These are phyloP conservation scores for Alternaria sp. DNA, from an alignment of 2,329 filamentous ascomycete genomes.

Conservation along the genomic window DNA sequence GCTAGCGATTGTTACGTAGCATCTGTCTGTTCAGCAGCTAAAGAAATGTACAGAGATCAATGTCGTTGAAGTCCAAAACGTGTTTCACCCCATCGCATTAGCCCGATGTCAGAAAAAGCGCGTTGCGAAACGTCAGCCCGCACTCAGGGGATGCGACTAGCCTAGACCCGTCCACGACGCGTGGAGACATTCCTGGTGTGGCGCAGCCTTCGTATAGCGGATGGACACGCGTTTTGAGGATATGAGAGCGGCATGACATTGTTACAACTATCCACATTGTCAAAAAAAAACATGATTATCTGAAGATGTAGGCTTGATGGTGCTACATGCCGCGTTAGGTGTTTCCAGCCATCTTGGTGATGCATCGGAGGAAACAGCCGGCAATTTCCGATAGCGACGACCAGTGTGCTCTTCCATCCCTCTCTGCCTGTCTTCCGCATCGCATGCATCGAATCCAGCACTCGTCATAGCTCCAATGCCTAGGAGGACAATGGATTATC, in stretches of 20 bases:
- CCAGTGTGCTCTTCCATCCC: too few species aligned
- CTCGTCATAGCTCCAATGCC: not conserved
- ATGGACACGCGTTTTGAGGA: slow-evolving; percentile 19
- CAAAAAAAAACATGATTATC: not conserved
- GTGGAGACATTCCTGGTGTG: slow-evolving; percentile 16
- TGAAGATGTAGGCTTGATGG: not conserved
- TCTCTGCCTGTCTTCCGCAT: not conserved
- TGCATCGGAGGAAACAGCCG: slow-evolving; percentile 1
- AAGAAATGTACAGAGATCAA: slow-evolving; percentile 3
- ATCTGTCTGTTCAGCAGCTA: slow-evolving; percentile 14
- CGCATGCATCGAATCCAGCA: not conserved
- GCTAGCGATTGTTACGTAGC: slow-evolving; percentile 22
- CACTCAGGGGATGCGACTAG: slow-evolving; percentile 23
- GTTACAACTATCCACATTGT: too few species aligned
- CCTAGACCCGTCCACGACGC: slow-evolving; percentile 15
- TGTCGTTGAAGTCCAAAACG: not conserved
- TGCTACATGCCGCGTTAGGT: not conserved
- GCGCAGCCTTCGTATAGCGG: slow-evolving; percentile 9
- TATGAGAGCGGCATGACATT: not conserved
- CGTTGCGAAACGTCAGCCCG: slow-evolving; percentile 10
- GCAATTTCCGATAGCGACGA: not conserved
- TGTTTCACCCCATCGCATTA: slow-evolving; percentile 18
- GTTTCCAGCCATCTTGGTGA: slow-evolving; percentile 3
- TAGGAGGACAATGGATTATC: not conserved
- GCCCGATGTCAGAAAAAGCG: slow-evolving; percentile 5